A percentile compares a stretch with the other conserved stretches of the same genome.
These are phyloP conservation scores for Phoma sp. DNA, from an alignment of 2,329 filamentous ascomycete genomes.

Conservation along the genomic window DNA sequence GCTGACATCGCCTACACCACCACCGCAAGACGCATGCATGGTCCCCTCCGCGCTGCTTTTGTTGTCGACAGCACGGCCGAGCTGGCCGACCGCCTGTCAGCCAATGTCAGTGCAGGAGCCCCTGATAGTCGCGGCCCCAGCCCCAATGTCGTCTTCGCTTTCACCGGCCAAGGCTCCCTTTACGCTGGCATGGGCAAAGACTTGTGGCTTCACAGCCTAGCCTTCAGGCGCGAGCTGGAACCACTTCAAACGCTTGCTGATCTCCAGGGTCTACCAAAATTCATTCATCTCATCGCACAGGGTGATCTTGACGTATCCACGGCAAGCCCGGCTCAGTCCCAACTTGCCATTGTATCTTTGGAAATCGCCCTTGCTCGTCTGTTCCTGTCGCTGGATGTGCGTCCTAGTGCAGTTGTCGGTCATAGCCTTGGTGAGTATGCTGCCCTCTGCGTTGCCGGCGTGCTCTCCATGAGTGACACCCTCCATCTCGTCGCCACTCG, in stretches of 20 bases:
- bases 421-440: slow-evolving; percentile 50
- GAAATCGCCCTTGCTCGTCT: not conserved
- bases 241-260: not conserved
- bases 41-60: slow-evolving; percentile 20
- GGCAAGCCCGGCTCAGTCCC: not conserved
- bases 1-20: slow-evolving; percentile 24
- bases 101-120: not conserved
- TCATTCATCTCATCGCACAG: not conserved
- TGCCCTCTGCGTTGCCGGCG: slow-evolving; percentile 44
- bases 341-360: not conserved
- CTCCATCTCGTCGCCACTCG: slow-evolving; percentile 42
- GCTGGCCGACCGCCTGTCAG: not conserved
- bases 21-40: slow-evolving; percentile 25
- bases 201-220: not conserved
- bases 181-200: slow-evolving; percentile 11
- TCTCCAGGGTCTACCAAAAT: not conserved
- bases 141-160: slow-evolving; percentile 42
- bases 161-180: slow-evolving; percentile 47
- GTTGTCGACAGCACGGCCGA: not conserved
- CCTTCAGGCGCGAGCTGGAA: not conserved
- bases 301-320: not conserved
- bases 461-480: slow-evolving; percentile 39
- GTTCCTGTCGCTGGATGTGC: slow-evolving; percentile 14
- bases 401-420: slow-evolving; percentile 21
- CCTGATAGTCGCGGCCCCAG: not conserved